Conservation (phyloP, 2,329 filamentous ascomycete species). For the Karstenula rhodostoma region DNA sequence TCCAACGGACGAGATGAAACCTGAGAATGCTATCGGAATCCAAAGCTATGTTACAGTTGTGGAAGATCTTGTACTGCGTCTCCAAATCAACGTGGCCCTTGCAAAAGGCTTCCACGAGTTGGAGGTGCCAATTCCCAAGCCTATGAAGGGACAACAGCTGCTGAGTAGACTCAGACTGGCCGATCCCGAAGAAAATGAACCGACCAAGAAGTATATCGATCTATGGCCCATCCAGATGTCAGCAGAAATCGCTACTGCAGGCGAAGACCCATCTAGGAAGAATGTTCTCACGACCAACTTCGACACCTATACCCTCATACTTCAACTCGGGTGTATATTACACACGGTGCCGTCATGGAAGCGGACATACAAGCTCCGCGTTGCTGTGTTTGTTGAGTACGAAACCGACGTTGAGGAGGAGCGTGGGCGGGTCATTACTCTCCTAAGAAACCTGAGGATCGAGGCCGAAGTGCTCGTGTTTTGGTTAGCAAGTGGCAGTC, state of each 20-base stretch:
- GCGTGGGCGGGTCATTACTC: slow-evolving; percentile 71
- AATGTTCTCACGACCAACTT: slow-evolving; percentile 86
- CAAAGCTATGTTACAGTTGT: slow-evolving; percentile 82
- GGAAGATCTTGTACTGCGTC: slow-evolving; percentile 78
- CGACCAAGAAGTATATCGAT: slow-evolving; percentile 81
- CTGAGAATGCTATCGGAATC: slow-evolving; percentile 72
- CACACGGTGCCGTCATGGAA: slow-evolving; percentile 84
- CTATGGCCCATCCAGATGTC: slow-evolving; percentile 96
- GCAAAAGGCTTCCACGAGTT: slow-evolving; percentile 81
- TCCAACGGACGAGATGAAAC: slow-evolving; percentile 74
- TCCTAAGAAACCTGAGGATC: slow-evolving; percentile 83
- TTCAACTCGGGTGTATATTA: slow-evolving; percentile 85
- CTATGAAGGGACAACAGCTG: slow-evolving; percentile 35
- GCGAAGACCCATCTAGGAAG: slow-evolving; percentile 54
- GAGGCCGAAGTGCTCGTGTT: slow-evolving; percentile 81
- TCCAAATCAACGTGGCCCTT: slow-evolving; percentile 85
- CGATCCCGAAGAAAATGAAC: slow-evolving; percentile 58
- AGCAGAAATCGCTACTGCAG: slow-evolving; percentile 73
- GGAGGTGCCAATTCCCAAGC: slow-evolving; percentile 67
- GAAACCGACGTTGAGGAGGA: slow-evolving; percentile 85
- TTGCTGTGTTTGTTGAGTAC: slow-evolving; percentile 89
- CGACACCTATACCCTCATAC: slow-evolving; percentile 87
- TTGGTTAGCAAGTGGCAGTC: slow-evolving; percentile 76
- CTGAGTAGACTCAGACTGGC: slow-evolving; percentile 35
- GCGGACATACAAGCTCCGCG: slow-evolving; percentile 73